These are phyloP conservation scores for Xanthoceras sorbifolium DNA, from an alignment of 345 rosid genomes.

Conservation along the genomic window DNA sequence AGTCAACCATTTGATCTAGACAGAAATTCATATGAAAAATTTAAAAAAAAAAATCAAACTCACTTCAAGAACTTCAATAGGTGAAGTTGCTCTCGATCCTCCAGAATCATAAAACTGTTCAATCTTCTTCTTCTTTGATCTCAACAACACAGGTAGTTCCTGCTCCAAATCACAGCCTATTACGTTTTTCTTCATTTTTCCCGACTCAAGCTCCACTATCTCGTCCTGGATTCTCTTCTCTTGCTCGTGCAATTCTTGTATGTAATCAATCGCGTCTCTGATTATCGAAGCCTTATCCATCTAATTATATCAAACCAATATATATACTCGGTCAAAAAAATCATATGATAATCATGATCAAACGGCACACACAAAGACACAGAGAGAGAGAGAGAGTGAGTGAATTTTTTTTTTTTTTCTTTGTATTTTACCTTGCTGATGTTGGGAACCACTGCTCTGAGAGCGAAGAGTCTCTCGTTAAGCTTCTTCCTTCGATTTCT, in stretches of 20 bases:
- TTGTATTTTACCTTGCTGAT: slow-evolving; percentile 64
- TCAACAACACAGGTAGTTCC: slow-evolving; percentile 55
- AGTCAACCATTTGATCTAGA: background rate
- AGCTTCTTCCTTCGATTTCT: slow-evolving; percentile 89
- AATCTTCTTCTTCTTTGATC: slow-evolving; percentile 70
- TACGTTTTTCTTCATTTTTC: slow-evolving; percentile 33
- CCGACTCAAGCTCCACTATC: slow-evolving; percentile 75
- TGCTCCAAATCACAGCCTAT: slow-evolving; percentile 51
- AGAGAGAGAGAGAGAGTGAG: background rate
- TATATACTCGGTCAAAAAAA: too few relatives aligned
- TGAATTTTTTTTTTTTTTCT: background rate
- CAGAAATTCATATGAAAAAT: too few relatives aligned
- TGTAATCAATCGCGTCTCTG: slow-evolving; percentile 90
- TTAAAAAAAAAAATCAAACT: background rate
- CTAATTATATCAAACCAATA: slow-evolving; percentile 31
- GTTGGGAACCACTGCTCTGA: slow-evolving; percentile 92
- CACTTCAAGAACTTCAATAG: slow-evolving; percentile 70
- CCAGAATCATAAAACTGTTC: slow-evolving; percentile 44
- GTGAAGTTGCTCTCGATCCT: slow-evolving; percentile 39
- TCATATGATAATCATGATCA: background rate
- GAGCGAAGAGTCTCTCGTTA: slow-evolving; percentile 84
- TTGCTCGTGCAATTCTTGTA: slow-evolving; percentile 79
- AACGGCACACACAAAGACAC: background rate
- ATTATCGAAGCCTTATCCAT: slow-evolving; percentile 99
- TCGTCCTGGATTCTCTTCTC: slow-evolving; percentile 69